Conservation (phyloP, 768 basidiomycete species). For the Suillus plorans region DNA sequence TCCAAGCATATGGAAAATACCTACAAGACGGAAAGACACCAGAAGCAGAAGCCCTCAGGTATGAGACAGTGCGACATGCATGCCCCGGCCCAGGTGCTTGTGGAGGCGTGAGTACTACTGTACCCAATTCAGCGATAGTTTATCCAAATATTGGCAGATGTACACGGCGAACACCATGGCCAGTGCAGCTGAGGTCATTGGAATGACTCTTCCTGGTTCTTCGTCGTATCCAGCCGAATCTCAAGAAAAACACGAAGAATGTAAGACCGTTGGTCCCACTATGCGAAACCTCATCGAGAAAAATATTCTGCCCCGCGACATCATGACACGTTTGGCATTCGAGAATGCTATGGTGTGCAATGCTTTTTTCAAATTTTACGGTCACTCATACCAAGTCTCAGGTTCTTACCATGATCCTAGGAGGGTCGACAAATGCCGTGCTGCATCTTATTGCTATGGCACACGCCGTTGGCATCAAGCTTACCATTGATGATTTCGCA, state of each 20-base stretch:
- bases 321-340: slow-evolving; percentile 96
- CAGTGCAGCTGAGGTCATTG: slow-evolving; percentile 89
- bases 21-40: slow-evolving; percentile 85
- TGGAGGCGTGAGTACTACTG: slow-evolving; percentile 73
- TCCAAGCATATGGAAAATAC: slow-evolving; percentile 96
- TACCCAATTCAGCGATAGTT: slow-evolving; percentile 1
- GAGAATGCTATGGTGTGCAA: slow-evolving; percentile 91
- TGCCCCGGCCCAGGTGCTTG: slow-evolving; percentile 99
- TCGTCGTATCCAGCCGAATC: slow-evolving; percentile 96
- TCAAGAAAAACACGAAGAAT: slow-evolving; percentile 84
- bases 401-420: slow-evolving; percentile 95
- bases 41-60: slow-evolving; percentile 80
- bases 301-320: slow-evolving; percentile 90
- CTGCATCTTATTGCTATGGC: slow-evolving; percentile 96
- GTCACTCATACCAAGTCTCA: slow-evolving; percentile 29
- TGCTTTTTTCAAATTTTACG: background rate
- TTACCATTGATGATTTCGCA: slow-evolving; percentile 93
- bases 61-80: slow-evolving; percentile 85
- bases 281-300: slow-evolving; percentile 88
- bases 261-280: slow-evolving; percentile 69
- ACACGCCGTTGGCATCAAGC: slow-evolving; percentile 87
- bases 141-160: slow-evolving; percentile 56
- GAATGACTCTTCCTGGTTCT: slow-evolving; percentile 97
- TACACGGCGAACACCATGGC: slow-evolving; percentile 99
- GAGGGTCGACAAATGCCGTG: slow-evolving; percentile 97